Conservation (phyloP, 2,329 filamentous ascomycete genomes). For the Ilyonectria robusta region DNA sequence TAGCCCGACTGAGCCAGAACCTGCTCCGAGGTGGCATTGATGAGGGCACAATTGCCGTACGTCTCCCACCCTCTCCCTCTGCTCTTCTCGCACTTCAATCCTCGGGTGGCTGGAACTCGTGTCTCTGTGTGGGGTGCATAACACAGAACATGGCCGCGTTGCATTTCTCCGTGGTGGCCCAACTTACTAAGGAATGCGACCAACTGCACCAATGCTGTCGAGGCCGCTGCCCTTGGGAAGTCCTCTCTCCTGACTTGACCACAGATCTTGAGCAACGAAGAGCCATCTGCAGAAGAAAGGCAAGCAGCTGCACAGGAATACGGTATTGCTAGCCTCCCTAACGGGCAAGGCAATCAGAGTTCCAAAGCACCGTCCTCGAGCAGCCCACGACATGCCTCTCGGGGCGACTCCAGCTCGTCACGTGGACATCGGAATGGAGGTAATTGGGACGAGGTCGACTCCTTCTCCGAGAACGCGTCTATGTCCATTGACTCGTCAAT, state of each 20-base stretch:
- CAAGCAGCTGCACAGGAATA: neutral
- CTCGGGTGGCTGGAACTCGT: neutral
- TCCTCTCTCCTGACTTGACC: slow-evolving; percentile 4
- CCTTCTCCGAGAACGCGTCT: neutral
- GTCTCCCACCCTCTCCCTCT: slow-evolving; percentile 36
- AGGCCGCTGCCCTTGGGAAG: neutral
- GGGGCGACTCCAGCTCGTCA: neutral
- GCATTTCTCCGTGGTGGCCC: neutral
- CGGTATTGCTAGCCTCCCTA: neutral
- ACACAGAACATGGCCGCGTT: neutral
- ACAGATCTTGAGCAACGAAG: slow-evolving; percentile 17
- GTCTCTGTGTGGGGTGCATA: neutral
- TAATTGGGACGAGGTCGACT: neutral
- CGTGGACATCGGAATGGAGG: neutral
- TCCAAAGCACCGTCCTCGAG: neutral
- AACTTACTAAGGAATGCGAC: neutral
- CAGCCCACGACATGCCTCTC: neutral
- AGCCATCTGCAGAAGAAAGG: neutral
- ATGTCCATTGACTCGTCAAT: slow-evolving; percentile 6
- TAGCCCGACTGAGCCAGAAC: slow-evolving; percentile 55
- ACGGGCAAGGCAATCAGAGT: neutral
- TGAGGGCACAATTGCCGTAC: slow-evolving; percentile 62
- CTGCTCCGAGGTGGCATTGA: slow-evolving; percentile 65
- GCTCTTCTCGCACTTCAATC: neutral
- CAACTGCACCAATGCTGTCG: neutral